Conservation (phyloP, 1,139 yeast genomes). For the Geotrichum restrictum region DNA sequence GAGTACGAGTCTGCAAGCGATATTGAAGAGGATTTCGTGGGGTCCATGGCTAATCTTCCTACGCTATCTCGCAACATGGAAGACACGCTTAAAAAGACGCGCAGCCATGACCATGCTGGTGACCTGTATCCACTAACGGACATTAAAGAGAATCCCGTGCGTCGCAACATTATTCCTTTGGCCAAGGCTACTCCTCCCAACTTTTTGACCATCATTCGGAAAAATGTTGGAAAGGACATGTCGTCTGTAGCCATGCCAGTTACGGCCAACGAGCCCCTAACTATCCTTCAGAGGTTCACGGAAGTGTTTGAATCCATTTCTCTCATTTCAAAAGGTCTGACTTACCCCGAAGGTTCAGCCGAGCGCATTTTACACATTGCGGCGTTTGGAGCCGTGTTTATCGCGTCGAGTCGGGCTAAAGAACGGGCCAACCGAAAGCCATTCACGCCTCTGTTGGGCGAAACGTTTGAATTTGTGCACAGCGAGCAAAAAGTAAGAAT, state of each 20-base stretch:
- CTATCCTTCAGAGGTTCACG: constrained; percentile 71
- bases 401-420: constrained; percentile 68
- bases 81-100: not conserved
- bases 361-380: constrained; percentile 67
- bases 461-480: constrained; percentile 77
- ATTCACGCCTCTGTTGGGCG: constrained; percentile 86
- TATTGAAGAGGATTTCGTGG: constrained; percentile 23
- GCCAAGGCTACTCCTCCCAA: constrained; percentile 75
- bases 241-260: constrained; percentile 91
- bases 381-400: constrained; percentile 72
- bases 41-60: constrained; percentile 10
- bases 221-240: constrained; percentile 88
- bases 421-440: constrained; percentile 81
- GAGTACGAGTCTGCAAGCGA: constrained; percentile 25
- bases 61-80: not conserved
- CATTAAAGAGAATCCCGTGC: constrained; percentile 40
- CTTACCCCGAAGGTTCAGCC: constrained; percentile 44
- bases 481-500: constrained; percentile 70
- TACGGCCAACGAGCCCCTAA: constrained; percentile 84
- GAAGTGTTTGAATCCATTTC: constrained; percentile 76
- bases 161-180: constrained; percentile 59
- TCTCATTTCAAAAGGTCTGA: constrained; percentile 59
- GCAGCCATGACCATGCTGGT: constrained; percentile 10
- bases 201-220: constrained; percentile 69
- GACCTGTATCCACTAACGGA: constrained; percentile 62